These are phyloP conservation scores for Myriosclerotinia curreyana DNA, from an alignment of 2,329 filamentous ascomycete genomes.

Conservation along the genomic window DNA sequence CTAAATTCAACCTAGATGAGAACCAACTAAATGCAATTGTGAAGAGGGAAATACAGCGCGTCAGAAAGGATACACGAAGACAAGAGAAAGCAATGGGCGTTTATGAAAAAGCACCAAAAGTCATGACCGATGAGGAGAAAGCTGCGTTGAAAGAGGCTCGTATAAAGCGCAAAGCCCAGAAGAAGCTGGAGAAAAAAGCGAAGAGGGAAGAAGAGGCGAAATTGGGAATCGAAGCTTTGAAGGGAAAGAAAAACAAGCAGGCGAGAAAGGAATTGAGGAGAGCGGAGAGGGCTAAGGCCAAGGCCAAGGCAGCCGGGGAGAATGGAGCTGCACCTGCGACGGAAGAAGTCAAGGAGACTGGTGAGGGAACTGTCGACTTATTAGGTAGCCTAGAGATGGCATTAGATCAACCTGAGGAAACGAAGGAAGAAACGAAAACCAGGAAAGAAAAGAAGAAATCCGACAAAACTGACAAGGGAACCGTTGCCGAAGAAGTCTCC, in stretches of 20 bases:
- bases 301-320: background rate
- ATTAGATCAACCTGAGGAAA: background rate
- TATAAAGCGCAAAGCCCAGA: constrained; percentile 16
- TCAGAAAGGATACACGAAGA: constrained; percentile 15
- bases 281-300: background rate
- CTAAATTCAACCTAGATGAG: constrained; percentile 18
- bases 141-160: constrained; percentile 17
- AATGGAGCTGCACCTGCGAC: background rate
- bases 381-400: constrained; percentile 8
- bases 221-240: background rate
- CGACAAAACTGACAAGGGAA: background rate
- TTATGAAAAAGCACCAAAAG: constrained; percentile 14
- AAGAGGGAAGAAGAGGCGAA: constrained; percentile 20
- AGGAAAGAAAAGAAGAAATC: background rate
- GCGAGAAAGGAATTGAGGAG: constrained; percentile 23
- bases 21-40: constrained; percentile 18
- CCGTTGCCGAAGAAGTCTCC: background rate
- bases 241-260: constrained; percentile 22
- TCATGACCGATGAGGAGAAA: constrained; percentile 19
- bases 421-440: constrained; percentile 4
- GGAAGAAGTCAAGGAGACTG: background rate
- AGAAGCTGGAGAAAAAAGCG: constrained; percentile 15
- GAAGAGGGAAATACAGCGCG: constrained; percentile 20
- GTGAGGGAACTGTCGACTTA: constrained; percentile 3
- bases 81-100: constrained; percentile 20